Conservation (phyloP, 306 rosid genomes). For the Astragalus membranaceus region DNA sequence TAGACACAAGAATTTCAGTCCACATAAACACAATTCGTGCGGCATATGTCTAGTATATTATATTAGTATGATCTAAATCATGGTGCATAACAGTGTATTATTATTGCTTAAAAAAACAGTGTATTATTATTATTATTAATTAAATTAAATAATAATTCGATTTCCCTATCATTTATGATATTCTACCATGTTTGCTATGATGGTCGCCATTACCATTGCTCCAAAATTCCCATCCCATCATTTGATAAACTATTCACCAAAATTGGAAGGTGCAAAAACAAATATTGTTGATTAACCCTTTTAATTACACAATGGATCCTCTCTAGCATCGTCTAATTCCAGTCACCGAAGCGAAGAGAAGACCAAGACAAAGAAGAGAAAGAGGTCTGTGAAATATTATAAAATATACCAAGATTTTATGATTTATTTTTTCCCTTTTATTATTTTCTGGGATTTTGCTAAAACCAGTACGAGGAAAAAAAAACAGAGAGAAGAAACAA, state of each 20-base stretch:
- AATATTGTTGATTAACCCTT: slow-evolving; percentile 11
- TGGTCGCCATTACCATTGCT: slow-evolving; percentile 14
- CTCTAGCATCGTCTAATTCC: slow-evolving; percentile 21
- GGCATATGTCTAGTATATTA: too few relatives aligned
- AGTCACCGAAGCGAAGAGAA: slow-evolving; percentile 4
- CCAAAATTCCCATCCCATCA: background rate
- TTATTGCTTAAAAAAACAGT: too few relatives aligned
- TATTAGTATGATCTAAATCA: too few relatives aligned
- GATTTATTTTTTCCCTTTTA: too few relatives aligned
- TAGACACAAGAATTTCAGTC: too few relatives aligned
- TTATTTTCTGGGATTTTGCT: slow-evolving; percentile 1
- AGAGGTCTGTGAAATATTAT: background rate
- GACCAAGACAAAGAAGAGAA: background rate
- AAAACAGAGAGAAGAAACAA: background rate
- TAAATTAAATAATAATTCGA: too few relatives aligned
- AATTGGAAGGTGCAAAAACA: slow-evolving; percentile 20
- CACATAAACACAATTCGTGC: too few relatives aligned
- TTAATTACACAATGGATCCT: slow-evolving; percentile 5
- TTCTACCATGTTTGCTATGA: background rate
- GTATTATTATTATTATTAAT: too few relatives aligned
- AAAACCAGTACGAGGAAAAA: slow-evolving; percentile 20
- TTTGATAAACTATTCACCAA: background rate
- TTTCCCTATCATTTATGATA: too few relatives aligned
- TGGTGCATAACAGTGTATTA: too few relatives aligned
- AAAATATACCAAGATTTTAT: background rate